Evolutionary conservation across 768 basidiomycete species (phyloP), one percentile per base, ranked within the genome.

Genomic region (Chiua virens): DNA sequence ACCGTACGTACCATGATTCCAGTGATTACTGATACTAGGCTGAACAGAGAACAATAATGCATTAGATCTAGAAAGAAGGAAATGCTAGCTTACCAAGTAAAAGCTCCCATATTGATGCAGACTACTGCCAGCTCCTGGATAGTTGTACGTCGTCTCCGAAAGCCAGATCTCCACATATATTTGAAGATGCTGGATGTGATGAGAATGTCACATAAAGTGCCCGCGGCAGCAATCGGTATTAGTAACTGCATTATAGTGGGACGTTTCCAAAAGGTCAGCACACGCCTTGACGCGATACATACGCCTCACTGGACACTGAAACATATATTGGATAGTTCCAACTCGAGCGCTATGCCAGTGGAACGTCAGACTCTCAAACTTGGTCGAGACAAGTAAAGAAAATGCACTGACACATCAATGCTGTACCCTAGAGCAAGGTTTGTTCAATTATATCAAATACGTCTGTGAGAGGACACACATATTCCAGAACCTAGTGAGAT

Each of bases 111-210:
- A n/a, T n/a, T n/a, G n/a, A n/a, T n/a, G n/a, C 45, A 57, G 11
- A 54, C 35, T 18, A 51, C n/a, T 3, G 56, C 56, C 43, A 57
- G 13, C 6, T 54, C 53, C 15, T 45, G 56, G 13, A 57, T 48
- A 11, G 23, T 37, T n/a, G 28, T 42, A 4, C 49, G 52, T n/a
- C 15, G 42, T 17, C 22, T 54, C 18, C 35, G 53, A 25, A 57
- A 50, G 18, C 47, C 47, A 23, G 56, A 48, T 42, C 17, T 47
- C 57, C 57, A 58, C 49, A 55, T 41, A 17, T 58, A 58, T 32
- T 58, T 58, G 37, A 58, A 34, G 45, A 52, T 36, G 13, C 42
- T 27, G 8, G 3, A 30, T 32, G 50, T n/a, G n/a, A n/a, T n/a
- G n/a, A n/a, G n/a, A n/a, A n/a, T n/a, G n/a, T n/a, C n/a, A n/a